A percentile compares a stretch with the other conserved stretches of the same genome.
phyloP scores from a whole-genome alignment of 768 basidiomycete species.

The Lepiota brunneoincarnata region DNA sequence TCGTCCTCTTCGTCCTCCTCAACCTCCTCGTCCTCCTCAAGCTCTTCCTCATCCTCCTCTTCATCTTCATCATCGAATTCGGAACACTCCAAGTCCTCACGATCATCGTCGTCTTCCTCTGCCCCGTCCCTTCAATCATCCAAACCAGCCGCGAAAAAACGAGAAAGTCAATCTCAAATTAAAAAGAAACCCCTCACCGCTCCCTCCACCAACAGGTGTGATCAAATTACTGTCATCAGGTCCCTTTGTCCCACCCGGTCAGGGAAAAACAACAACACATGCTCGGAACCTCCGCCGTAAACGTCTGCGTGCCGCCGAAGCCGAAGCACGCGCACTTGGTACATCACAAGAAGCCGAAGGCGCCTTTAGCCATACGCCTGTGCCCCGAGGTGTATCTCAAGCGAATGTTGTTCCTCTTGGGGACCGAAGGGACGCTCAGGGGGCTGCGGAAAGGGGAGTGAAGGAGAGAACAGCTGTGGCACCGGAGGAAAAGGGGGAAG shows the following conservation, averaged over 20 bases:
- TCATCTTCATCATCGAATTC: slow-evolving; percentile 16
- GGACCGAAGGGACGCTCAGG: neutral
- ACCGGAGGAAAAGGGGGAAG: slow-evolving; percentile 1
- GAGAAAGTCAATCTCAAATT: neutral
- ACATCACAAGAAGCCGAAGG: slow-evolving; percentile 6
- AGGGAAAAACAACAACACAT: slow-evolving; percentile 56
- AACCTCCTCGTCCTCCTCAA: slow-evolving; percentile 22
- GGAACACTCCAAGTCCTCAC: slow-evolving; percentile 17
- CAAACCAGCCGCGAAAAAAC: slow-evolving; percentile 7
- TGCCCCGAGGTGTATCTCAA: slow-evolving; percentile 31
- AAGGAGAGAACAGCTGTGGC: slow-evolving; percentile 9
- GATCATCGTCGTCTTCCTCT: slow-evolving; percentile 21
- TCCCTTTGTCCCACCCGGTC: slow-evolving; percentile 49
- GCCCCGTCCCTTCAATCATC: slow-evolving; percentile 4
- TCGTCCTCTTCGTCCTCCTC: slow-evolving; percentile 23
- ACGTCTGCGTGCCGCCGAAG: slow-evolving; percentile 33
- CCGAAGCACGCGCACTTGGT: slow-evolving; percentile 19
- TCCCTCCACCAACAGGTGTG: neutral
- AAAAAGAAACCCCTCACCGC: neutral
- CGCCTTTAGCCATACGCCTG: slow-evolving; percentile 4
- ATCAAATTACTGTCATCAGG: slow-evolving; percentile 6
- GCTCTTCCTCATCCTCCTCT: slow-evolving; percentile 21
- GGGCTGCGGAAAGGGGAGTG: neutral
- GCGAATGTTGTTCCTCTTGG: slow-evolving; percentile 47
- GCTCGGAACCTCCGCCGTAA: slow-evolving; percentile 57